These are phyloP conservation scores for Curvularia spicifera DNA, from an alignment of 2,329 filamentous ascomycete species.

Conservation along the genomic window DNA sequence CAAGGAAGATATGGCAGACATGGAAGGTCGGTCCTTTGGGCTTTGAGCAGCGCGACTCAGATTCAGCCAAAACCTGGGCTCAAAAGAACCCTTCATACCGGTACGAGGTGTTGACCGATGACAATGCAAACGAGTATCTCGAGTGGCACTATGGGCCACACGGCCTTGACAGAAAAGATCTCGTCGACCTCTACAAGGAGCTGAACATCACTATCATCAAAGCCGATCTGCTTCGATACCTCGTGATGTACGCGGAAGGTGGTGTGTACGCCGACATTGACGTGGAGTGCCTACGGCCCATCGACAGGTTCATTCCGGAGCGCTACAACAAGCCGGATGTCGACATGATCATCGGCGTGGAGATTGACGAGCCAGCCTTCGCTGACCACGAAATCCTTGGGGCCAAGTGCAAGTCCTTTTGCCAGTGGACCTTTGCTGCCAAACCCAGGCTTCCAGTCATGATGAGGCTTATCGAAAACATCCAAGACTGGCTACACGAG, in stretches of 20 bases:
- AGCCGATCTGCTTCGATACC: slow-evolving; percentile 69
- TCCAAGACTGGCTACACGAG: slow-evolving; percentile 68
- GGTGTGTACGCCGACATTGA: slow-evolving; percentile 67
- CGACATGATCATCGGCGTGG: slow-evolving; percentile 72
- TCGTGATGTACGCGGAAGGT: slow-evolving; percentile 71
- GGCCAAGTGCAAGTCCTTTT: slow-evolving; percentile 72
- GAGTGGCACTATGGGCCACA: slow-evolving; percentile 70
- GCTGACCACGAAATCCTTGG: slow-evolving; percentile 69
- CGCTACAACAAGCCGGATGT: slow-evolving; percentile 69
- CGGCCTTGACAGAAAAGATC: slow-evolving; percentile 69
- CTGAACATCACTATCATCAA: slow-evolving; percentile 67
- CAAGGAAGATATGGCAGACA: slow-evolving; percentile 77
- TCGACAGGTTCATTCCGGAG: slow-evolving; percentile 67
- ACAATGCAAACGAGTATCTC: slow-evolving; percentile 71
- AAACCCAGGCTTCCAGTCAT: slow-evolving; percentile 72
- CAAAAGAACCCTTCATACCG: slow-evolving; percentile 69
- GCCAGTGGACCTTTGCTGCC: slow-evolving; percentile 77
- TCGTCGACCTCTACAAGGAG: slow-evolving; percentile 39
- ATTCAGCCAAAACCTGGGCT: slow-evolving; percentile 68
- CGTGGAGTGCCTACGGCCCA: slow-evolving; percentile 61
- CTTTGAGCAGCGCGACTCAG: slow-evolving; percentile 69
- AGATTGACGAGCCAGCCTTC: slow-evolving; percentile 73
- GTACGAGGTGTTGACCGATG: slow-evolving; percentile 73
- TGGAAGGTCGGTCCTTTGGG: slow-evolving; percentile 74
- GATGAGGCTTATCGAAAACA: slow-evolving; percentile 71